phyloP scores from a whole-genome alignment of 176 grass and related monocot species.

The Aegilops speltoides region DNA sequence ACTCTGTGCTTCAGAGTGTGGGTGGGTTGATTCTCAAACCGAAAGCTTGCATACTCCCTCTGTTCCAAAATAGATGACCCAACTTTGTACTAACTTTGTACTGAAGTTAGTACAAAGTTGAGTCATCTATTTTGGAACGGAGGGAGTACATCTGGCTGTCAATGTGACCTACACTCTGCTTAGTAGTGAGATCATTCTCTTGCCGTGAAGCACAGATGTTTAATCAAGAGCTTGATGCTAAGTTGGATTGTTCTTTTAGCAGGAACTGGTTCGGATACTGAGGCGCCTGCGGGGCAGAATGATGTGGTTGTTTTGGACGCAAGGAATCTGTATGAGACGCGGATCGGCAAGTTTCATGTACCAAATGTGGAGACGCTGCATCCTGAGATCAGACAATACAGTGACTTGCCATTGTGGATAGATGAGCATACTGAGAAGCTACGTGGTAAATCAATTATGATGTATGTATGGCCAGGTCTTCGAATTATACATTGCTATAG shows the following conservation, averaged over 20 bases:
- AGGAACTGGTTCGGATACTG: slow-evolving; percentile 23
- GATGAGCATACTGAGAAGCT: slow-evolving; percentile 74
- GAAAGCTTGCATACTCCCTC: not conserved
- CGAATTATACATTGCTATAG: not conserved
- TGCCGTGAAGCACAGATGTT: not conserved
- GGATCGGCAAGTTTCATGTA: slow-evolving; percentile 84
- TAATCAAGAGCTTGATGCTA: not conserved
- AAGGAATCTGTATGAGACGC: slow-evolving; percentile 85
- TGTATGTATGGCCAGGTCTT: slow-evolving; percentile 39
- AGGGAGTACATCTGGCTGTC: not conserved
- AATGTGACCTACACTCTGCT: not conserved
- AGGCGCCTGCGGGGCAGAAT: slow-evolving; percentile 24
- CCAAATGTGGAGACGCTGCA: slow-evolving; percentile 74
- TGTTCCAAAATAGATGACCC: no score
- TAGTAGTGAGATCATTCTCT: not conserved
- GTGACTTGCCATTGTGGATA: slow-evolving; percentile 80
- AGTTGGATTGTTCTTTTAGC: not conserved
- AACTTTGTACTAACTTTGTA: no score
- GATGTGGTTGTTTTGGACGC: slow-evolving; percentile 79
- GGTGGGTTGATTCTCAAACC: slow-evolving; percentile 36
- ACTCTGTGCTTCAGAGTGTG: slow-evolving; percentile 60
- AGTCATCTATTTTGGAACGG: no score
- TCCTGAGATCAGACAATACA: slow-evolving; percentile 87
- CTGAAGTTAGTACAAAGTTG: no score
- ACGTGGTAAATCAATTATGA: slow-evolving; percentile 76